phyloP scores from a whole-genome alignment of 768 basidiomycete genomes.

The Suillus variegatus region DNA sequence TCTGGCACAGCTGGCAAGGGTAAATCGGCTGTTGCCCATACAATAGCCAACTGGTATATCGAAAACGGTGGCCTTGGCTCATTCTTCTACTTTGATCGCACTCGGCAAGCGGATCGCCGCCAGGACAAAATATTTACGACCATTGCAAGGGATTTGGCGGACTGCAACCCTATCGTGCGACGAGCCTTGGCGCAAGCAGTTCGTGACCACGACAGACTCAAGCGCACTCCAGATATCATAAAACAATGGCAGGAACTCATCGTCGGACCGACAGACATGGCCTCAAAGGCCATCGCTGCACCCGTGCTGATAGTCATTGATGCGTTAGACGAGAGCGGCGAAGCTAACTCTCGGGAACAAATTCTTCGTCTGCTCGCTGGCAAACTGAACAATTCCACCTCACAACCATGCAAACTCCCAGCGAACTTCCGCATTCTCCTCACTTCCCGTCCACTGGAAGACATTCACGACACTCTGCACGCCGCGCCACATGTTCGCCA shows the following conservation, averaged over 20 bases:
- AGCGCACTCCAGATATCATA: background rate
- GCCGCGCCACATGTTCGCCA: too few relatives aligned
- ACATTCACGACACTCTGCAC: too few relatives aligned
- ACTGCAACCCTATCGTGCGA: constrained; percentile 2
- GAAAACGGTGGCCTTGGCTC: constrained; percentile 16
- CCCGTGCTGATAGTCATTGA: constrained; percentile 29
- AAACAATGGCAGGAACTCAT: constrained; percentile 21
- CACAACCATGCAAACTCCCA: background rate
- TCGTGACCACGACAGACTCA: background rate
- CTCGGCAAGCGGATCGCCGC: background rate
- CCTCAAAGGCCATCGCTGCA: constrained; percentile 11
- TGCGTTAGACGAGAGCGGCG: constrained; percentile 21
- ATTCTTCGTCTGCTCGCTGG: constrained; percentile 17
- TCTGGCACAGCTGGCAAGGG: constrained; percentile 18
- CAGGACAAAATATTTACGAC: constrained; percentile 8
- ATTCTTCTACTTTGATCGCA: constrained; percentile 15
- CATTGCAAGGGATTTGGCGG: background rate
- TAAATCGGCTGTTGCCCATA: constrained; percentile 22
- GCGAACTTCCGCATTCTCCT: constrained; percentile 17
- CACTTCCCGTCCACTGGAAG: constrained; percentile 11
- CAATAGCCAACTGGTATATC: constrained; percentile 13
- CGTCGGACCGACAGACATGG: constrained; percentile 9
- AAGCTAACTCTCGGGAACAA: constrained; percentile 6
- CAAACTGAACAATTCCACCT: background rate
- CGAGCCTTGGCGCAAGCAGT: background rate